Base-by-base conservation (phyloP, 208 protist species). In the Leishmania guyanensis region DNA sequence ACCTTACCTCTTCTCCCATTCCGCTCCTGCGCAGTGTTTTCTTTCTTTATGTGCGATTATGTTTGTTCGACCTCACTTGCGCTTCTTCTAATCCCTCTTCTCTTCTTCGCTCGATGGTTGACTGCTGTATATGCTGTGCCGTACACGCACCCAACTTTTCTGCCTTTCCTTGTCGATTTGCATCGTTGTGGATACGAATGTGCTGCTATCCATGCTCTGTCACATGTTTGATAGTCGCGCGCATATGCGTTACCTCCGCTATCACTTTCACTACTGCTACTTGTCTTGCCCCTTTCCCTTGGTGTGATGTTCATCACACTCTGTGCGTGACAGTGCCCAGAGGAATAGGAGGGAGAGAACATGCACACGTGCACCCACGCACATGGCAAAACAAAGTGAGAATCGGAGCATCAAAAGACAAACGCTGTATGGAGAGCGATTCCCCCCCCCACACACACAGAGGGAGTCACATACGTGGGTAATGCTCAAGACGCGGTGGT, bases 241-340 rank as follows among this genome's bases (percentile, higher is more conserved):
- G 14, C 29, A 29, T 17, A 68, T 29, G 62, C 62, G 26, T 39
- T 29, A 6, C 14, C 29, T 33, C 62, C 14, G 39, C 20, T 36
- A 20, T 14, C 62, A 43, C 62, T 14, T 39, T 5, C 1, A 29
- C 62, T n/a, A 33, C 62, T 14, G 17, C 62, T 39, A 29, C 56
- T 50, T 51, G 72, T 60, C 54, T 48, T 79, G 16, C 51, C 64
- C 74, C 70, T 78, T 54, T 77, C 74, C 46, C 10, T 50, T 29
- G 36, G 10, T 66, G 29, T 66, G 12, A 80, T 79, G 22, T 71
- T 26, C 39, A 58, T 43, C 12, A 9, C 64, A 50, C n/a, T 6
- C 22, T 29, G 20, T 68, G 29, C 14, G 29, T 12, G 26, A 14
- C 29, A 68, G 62, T 17, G 26, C 3, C 29, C 29, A 39, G 9